Evolutionary conservation across 1,284 basidiomycete species (phyloP), one percentile per base, ranked within the genome.

Genomic region (Thelephora terrestris): DNA sequence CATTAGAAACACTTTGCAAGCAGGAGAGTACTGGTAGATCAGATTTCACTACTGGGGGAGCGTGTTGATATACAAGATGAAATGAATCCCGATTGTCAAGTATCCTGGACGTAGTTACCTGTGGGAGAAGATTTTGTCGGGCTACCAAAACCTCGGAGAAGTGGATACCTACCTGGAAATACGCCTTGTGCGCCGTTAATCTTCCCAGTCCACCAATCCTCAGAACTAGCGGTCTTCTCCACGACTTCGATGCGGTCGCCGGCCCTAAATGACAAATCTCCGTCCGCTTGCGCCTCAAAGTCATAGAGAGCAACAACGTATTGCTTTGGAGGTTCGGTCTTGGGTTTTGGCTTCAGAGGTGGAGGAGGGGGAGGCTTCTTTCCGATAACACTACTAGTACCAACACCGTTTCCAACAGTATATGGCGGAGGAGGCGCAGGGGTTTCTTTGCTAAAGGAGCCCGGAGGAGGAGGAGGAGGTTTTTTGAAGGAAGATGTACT

Each of bases 151-250:
- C 18, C n/a, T n/a, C 36, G 9, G 45, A 38, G n/a, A 36, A 23
- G 46, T 16, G 10, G n/a, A 27, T n/a, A 64, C 71, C 55, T 73
- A 74, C 93, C 95, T 47, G 95, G 95, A 69, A 99, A 99, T 23
- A 96, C 86, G 18, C 96, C 96, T 63, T 92, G 79, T 51, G 67
- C 65, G 1, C 93, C 94, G 56, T 91, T 81, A 53, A 98, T 47
- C 57, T 77, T 76, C 5, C 95, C 96, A 7, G 93, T 98, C 95
- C 95, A 99, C 95, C 95, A 99, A 62, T 99, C 96, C 61, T 98
- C 92, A 20, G 84, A 66, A 57, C 81, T 92, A 2, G 77, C 79
- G 10, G 88, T 88, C 61, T 83, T 79, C 66, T 96, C 85, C 25
- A 96, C 76, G 47, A 99, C 75, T 67, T 96, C 91, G 65, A 99